phyloP scores from a whole-genome alignment of 192 early-diverging fungal genomes.

The Spizellomyces sp. region DNA sequence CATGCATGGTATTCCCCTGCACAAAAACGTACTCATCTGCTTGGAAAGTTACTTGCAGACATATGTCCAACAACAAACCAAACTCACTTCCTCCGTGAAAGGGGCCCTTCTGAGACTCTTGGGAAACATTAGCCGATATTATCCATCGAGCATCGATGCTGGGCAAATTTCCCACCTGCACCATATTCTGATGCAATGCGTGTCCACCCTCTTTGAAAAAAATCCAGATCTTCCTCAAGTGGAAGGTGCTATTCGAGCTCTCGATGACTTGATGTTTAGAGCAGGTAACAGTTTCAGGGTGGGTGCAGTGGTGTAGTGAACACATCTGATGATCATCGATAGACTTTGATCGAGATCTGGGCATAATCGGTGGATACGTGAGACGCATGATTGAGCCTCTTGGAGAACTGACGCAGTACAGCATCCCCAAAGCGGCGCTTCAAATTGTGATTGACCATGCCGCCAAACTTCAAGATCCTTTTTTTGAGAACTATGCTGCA shows the following conservation, averaged over 20 bases:
- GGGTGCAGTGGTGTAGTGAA: neutral
- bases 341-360: neutral
- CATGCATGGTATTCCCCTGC: too few relatives aligned
- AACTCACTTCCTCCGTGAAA: constrained; percentile 43
- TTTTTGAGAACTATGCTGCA: neutral
- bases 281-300: constrained; percentile 4
- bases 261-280: constrained; percentile 33
- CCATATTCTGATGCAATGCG: constrained; percentile 4
- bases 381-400: too few relatives aligned
- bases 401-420: neutral
- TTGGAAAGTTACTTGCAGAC: constrained; percentile 23
- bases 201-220: constrained; percentile 23
- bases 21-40: neutral
- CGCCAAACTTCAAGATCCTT: neutral
- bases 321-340: constrained; percentile 18
- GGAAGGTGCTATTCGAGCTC: constrained; percentile 37
- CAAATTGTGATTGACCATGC: constrained; percentile 27
- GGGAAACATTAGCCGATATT: constrained; percentile 28
- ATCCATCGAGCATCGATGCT: constrained; percentile 26
- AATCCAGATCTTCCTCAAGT: constrained; percentile 33
- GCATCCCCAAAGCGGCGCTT: constrained; percentile 8
- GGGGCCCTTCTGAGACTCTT: constrained; percentile 34
- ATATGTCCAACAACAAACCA: constrained; percentile 35
- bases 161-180: constrained; percentile 15
- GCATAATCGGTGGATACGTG: neutral